Evolutionary conservation across 805 yeast genomes (phyloP), one percentile per base, ranked within the genome.

Genomic region (Myxozyma neotropica): DNA sequence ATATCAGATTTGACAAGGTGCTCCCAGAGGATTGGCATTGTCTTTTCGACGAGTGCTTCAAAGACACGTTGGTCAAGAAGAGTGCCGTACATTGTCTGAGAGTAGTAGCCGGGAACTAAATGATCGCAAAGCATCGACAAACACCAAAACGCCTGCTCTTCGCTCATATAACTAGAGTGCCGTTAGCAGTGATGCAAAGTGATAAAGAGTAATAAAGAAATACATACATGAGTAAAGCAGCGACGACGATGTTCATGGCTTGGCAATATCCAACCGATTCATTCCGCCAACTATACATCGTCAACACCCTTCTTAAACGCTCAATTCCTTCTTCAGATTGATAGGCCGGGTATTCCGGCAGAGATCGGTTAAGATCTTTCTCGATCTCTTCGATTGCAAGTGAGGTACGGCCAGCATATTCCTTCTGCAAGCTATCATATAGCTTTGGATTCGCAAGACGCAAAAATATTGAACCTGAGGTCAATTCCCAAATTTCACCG

Each of bases 211-310:
- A 29, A 10, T 29, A 31, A 29, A 23, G 13, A 7, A 13, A 5
- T 27, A 29, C 64, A 63, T 69, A 76, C 51, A 77, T 77, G 29
- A 77, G 84, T 69, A 84, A 81, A 0, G 79, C 78, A 0, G 80
- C 80, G 2, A 75, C 78, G 13, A 77, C 80, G 53, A 94, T 94
- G 71, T 94, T 94, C 99, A 95, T 94, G 1, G 98, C 99, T 73
- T 94, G 99, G 72, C 99, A 94, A 73, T 94, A 94, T 0, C 99
- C 99, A 26, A 94, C 89, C 43, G 93, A 96, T 0, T 96, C 97
- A 71, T 92, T 91, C 65, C 88, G 89, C 97, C 98, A 94, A 0
- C 97, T 89, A 70, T 92, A 94, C 0, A 97, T 97, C 0, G 95
- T 87, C 59, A 94, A 79, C 0, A 94, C 98, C 61, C 96, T 80